Base-by-base conservation (phyloP, 352 stramenopile species). In the Pythium rhizo-oryzae region DNA sequence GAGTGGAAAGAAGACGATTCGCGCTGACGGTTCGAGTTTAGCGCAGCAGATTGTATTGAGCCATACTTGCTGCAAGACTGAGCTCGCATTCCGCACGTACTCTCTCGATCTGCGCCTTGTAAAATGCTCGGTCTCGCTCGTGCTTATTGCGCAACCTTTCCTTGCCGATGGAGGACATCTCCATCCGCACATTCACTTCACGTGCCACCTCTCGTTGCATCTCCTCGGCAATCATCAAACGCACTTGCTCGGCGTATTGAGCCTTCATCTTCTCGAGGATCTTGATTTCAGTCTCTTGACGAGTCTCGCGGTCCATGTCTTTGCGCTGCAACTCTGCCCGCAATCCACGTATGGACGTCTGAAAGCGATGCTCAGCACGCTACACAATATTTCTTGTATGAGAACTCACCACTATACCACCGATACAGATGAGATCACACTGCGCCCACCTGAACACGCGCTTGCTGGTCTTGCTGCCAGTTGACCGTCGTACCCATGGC, bases 1-100 rank as follows among this genome's bases (percentile, higher is more conserved):
- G 35, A 47, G 41, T 15, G 12, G 4, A 2, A 2, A 47, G 13
- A n/a, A 8, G 41, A n/a, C 41, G 41, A 47, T 8, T n/a, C 12
- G 12, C 53, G 30, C 18, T 18, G 33, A 47, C 12, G 28, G 11
- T 15, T 35, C 24, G 19, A 21, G 37, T 51, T 57, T 78, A 94
- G 12, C 87, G 80, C 19, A 94, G 71, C 30, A 94, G 65, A 65
- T 93, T 94, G 75, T 77, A 84, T 69, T 90, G 82, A 46, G 80
- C 79, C 70, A 89, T 89, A 8, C 78, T 80, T 0, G 80, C 61
- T 0, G 80, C 84, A 53, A 93, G 82, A 58, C 75, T 76, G 70
- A 90, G 69, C 70, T 93, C 82, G 61, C 84, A 91, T 71, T 93
- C 84, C 37, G 62, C 74, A 0, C 72, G 80, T 53, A 92, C 74